Evolutionary conservation across 2,329 filamentous ascomycete species (phyloP), one percentile per base, ranked within the genome.

Genomic region (Cladosporium sp.): DNA sequence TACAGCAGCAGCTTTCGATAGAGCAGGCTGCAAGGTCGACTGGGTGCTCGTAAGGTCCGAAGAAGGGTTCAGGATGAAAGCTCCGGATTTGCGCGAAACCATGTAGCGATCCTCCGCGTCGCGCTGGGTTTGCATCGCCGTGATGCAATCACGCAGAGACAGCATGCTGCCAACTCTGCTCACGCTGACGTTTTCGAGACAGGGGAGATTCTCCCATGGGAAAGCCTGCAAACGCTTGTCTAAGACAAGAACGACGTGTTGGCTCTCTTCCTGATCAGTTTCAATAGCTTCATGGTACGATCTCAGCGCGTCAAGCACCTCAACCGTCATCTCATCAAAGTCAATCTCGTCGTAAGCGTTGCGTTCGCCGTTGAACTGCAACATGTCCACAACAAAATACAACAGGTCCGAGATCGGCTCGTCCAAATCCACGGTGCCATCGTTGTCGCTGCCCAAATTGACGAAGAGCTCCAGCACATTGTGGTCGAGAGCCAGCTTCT

Each of bases 271-370:
- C 55, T 66, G 61, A 22, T 77, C 65, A 12, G 63, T 65, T 7
- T 72, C 70, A 4, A 69, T 72, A 22, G 73, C 74, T 57, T 81
- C 80, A 67, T 96, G 87, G 69, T 97, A 97, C 0, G 85, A 83
- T 51, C 87, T 84, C 25, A 99, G 77, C 2, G 92, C 90, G 74
- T 97, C 93, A 39, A 91, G 83, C 0, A 90, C 90, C 66, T 96
- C 92, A 39, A 97, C 82, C 5, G 92, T 86, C 84, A 99, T 95
- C 49, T 82, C 78, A 66, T 99, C 94, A 70, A 97, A 96, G 73
- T 97, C 93, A 63, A 99, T 90, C 75, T 99, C 94, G 67, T 99
- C 94, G 74, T 97, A 97, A 0, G 95, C 94, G 70, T 97, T 99
- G 50, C 87, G 84, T 75, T 99, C 95, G 15, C 94, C 94, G 66